These are phyloP conservation scores for Hibiscus syriacus DNA, from an alignment of 345 rosid species.

Conservation along the genomic window DNA sequence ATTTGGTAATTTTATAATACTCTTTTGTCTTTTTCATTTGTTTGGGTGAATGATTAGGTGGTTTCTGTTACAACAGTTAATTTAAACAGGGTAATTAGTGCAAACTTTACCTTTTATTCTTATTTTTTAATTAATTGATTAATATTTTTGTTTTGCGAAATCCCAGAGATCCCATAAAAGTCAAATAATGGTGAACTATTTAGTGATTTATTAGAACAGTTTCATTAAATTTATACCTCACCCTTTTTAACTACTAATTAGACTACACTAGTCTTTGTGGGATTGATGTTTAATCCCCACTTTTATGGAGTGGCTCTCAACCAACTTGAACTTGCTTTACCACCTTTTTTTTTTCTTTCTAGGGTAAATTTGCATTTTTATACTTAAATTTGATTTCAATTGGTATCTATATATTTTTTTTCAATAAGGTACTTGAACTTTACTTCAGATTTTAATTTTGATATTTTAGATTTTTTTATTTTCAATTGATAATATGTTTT, in stretches of 20 bases:
- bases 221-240: conserved; percentile 17
- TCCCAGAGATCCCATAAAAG: conserved; percentile 15
- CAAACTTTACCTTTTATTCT: not conserved
- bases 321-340: not conserved
- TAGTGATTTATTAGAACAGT: conserved; percentile 21
- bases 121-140: not conserved
- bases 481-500: too few species aligned
- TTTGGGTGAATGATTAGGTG: conserved; percentile 1
- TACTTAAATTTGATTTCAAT: not conserved
- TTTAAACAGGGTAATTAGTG: not conserved
- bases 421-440: too few species aligned
- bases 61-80: conserved; percentile 8
- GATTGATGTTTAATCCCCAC: conserved; percentile 10
- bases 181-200: conserved; percentile 12
- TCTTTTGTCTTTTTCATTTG: not conserved
- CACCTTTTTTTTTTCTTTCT: too few species aligned
- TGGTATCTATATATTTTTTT: too few species aligned
- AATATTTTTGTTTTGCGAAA: conserved; percentile 1
- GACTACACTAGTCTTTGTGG: conserved; percentile 6
- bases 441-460: too few species aligned
- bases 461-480: too few species aligned
- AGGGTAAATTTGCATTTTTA: not conserved
- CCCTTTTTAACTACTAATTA: too few species aligned
- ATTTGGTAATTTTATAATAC: not conserved
- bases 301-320: not conserved